phyloP scores from a whole-genome alignment of 148 eudicot genomes.

The Rheum nobile region DNA sequence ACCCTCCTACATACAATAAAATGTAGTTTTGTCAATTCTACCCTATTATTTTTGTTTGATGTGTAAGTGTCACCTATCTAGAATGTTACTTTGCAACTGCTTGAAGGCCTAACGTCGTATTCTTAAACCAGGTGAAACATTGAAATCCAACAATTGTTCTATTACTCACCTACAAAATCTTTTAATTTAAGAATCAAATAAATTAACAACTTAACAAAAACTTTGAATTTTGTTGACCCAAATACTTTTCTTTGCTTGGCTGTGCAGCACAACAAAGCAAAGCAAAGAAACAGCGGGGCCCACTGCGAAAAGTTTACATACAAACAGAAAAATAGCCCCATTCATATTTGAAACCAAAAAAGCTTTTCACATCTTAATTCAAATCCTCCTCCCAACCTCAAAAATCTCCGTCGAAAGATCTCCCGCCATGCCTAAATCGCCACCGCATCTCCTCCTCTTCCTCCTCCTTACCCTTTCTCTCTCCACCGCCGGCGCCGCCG shows the following conservation, averaged over 20 bases:
- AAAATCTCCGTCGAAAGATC: neutral
- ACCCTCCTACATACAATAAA: no score
- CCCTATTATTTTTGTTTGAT: neutral
- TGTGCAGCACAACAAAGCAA: neutral
- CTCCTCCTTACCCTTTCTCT: conserved; percentile 8
- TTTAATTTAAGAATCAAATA: neutral
- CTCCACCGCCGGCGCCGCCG: neutral
- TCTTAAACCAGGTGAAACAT: neutral
- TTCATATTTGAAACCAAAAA: neutral
- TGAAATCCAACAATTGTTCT: neutral
- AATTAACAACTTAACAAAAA: neutral
- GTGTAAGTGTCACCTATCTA: neutral
- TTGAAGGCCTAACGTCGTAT: neutral
- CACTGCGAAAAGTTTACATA: neutral
- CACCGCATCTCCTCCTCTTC: neutral
- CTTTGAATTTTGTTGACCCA: neutral
- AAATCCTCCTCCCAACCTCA: neutral
- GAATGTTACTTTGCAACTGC: neutral
- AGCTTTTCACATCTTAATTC: neutral
- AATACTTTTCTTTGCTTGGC: conserved; percentile 5
- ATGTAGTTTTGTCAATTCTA: no score
- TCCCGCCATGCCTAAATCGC: neutral
- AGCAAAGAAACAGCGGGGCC: neutral
- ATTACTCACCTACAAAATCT: neutral
- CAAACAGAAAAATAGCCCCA: neutral